These are phyloP conservation scores for Solanum rostratum DNA, from an alignment of 257 asterid species.

Conservation along the genomic window DNA sequence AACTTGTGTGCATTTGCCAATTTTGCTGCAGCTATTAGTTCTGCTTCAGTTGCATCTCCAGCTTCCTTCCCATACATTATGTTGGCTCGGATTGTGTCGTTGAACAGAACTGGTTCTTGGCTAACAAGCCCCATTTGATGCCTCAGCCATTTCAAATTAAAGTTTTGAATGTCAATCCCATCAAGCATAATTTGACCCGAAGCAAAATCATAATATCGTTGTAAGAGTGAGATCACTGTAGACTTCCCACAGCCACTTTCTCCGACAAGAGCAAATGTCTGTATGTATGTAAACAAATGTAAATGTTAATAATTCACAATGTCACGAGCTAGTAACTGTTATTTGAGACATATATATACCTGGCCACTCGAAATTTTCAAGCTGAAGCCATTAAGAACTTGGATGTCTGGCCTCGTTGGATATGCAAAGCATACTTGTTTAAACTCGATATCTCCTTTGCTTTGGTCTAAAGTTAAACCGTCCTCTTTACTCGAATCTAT, in stretches of 20 bases:
- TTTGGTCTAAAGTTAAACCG: conserved; percentile 27
- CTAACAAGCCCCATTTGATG: conserved; percentile 74
- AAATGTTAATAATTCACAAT: background rate
- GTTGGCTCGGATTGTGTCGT: conserved; percentile 53
- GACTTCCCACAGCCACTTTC: conserved; percentile 85
- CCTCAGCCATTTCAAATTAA: conserved; percentile 55
- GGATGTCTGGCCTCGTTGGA: conserved; percentile 46
- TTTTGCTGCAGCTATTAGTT: conserved; percentile 48
- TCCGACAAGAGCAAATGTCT: conserved; percentile 71
- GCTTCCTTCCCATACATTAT: conserved; percentile 51
- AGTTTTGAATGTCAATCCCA: conserved; percentile 39
- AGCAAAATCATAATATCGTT: conserved; percentile 48
- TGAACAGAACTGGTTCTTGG: conserved; percentile 62
- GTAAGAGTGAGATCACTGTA: conserved; percentile 46
- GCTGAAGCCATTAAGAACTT: conserved; percentile 37
- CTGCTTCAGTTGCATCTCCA: conserved; percentile 46
- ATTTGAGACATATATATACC: conserved; percentile 13
- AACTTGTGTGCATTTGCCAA: conserved; percentile 65
- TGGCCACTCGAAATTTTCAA: conserved; percentile 42
- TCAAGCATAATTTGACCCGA: conserved; percentile 49
- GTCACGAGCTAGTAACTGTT: background rate
- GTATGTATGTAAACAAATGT: background rate
- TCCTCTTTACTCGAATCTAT: conserved; percentile 49
- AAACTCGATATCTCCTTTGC: conserved; percentile 46
- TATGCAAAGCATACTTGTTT: conserved; percentile 41